A percentile compares a stretch with the other conserved stretches of the same genome.
phyloP scores from a whole-genome alignment of 306 rosid genomes.

The Sindora glabra region DNA sequence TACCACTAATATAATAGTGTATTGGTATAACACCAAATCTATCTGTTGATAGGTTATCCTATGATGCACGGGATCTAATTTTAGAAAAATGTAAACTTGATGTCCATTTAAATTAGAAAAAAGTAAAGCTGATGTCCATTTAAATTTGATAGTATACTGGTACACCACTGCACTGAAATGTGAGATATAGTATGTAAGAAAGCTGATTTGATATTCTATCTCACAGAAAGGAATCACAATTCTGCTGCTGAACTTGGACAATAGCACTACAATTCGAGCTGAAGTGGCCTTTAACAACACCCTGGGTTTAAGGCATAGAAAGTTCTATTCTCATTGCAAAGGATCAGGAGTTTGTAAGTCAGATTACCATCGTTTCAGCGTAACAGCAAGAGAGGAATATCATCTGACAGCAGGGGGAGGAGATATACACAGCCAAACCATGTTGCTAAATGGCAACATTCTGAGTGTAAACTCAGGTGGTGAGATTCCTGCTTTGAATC shows the following conservation, averaged over 20 bases:
- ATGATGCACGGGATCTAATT: no score
- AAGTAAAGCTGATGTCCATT: no score
- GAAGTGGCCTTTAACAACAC: conserved; percentile 20
- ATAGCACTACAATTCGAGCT: conserved; percentile 34
- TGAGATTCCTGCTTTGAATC: conserved; percentile 58
- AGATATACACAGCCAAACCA: conserved; percentile 66
- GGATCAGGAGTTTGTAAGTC: conserved; percentile 10
- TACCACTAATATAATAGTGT: no score
- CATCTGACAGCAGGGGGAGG: conserved; percentile 61
- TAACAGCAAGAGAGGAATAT: conserved; percentile 57
- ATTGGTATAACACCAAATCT: no score
- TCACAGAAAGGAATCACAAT: conserved; percentile 74
- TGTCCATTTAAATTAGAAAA: no score
- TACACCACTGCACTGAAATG: no score
- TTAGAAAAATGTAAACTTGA: no score
- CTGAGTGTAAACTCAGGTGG: conserved; percentile 56
- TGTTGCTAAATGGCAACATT: conserved; percentile 69
- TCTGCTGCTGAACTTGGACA: conserved; percentile 65
- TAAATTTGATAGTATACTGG: no score
- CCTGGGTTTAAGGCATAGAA: conserved; percentile 23
- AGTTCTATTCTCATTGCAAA: not conserved
- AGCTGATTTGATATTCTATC: conserved; percentile 18
- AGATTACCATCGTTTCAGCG: conserved; percentile 18
- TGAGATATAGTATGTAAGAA: no score
- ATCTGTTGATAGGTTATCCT: no score